Evolutionary conservation across 306 rosid species (phyloP), one percentile per base, ranked within the genome.

Genomic region (Ammopiptanthus mongolicus): DNA sequence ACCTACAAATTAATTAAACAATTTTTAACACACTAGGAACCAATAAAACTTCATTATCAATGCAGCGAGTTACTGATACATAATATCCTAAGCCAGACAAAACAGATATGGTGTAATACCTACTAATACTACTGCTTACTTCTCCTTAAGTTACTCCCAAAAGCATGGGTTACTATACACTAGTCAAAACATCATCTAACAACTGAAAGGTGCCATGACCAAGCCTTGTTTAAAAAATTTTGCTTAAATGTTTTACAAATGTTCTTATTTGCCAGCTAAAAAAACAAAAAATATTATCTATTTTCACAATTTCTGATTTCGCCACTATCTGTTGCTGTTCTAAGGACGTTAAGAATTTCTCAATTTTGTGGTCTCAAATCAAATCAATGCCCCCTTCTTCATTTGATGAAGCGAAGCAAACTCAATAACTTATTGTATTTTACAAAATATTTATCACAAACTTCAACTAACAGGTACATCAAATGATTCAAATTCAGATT

Each of bases 401-500:
- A 8, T 3, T 13, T 44, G 15, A 13, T 44, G n/a, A 10, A 9
- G 34, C 6, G 23, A 10, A 29, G 4, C 37, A 15, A 61, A 17
- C 46, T 28, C 18, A 19, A 37, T 19, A 28, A n/a, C 57, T 73
- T 59, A 19, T 53, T 62, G 23, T 36, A 62, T 22, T 60, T 46
- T 3, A 60, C 36, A 57, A 28, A 73, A 42, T 42, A 70, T 18
- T 25, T 31, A 25, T 37, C 5, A 25, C 57, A 73, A 58, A 58
- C 68, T 42, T 58, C 5, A 33, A 36, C 15, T 75, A 44, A 31
- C 13, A 31, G 23, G 23, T 14, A 19, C 66, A 48, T 69, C 3
- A 8, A 13, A 67, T 74, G 18, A 75, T 50, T 28, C 72, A 68
- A 59, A 51, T 52, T 82, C 66, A 75, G 66, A 84, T 67, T 71